Evolutionary conservation across 192 early-diverging fungal genomes (phyloP).

Genomic region (Cladochytrium replicatum): DNA sequence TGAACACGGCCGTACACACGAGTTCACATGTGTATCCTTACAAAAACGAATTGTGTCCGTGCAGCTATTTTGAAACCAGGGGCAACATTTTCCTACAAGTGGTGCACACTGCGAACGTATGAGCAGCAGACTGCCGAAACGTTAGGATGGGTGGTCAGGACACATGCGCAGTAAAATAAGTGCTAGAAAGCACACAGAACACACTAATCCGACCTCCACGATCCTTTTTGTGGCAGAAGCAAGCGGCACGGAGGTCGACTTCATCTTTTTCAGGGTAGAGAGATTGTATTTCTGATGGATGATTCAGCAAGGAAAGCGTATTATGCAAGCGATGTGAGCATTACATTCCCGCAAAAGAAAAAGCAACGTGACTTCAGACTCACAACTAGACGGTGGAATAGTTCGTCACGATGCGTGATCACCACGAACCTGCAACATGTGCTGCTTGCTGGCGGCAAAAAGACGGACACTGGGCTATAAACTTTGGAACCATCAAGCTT

Average conservation of each 20-base stretch:
- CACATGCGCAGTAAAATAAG: slow-evolving; percentile 13
- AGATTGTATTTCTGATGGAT: slow-evolving; percentile 59
- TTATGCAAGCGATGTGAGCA: too few relatives aligned
- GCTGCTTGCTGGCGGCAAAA: slow-evolving; percentile 82
- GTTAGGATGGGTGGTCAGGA: too few relatives aligned
- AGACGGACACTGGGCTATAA: slow-evolving; percentile 63
- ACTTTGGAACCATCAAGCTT: slow-evolving; percentile 87
- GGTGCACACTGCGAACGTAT: too few relatives aligned
- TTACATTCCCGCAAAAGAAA: neutral
- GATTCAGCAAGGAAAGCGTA: slow-evolving; percentile 73
- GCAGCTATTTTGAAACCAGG: too few relatives aligned
- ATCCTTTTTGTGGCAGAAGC: slow-evolving; percentile 95
- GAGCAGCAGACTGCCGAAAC: too few relatives aligned
- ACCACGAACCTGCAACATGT: slow-evolving; percentile 76
- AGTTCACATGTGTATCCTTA: too few relatives aligned
- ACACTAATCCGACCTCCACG: slow-evolving; percentile 92
- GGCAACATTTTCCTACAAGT: too few relatives aligned
- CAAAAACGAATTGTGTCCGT: too few relatives aligned
- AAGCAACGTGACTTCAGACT: neutral
- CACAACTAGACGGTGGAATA: slow-evolving; percentile 86
- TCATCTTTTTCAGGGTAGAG: slow-evolving; percentile 63
- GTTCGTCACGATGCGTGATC: slow-evolving; percentile 51
- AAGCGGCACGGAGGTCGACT: slow-evolving; percentile 88
- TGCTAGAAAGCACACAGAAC: slow-evolving; percentile 94
- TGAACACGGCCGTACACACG: too few relatives aligned